phyloP scores from a whole-genome alignment of 257 asterid species.

The Linderniella brevidens region DNA sequence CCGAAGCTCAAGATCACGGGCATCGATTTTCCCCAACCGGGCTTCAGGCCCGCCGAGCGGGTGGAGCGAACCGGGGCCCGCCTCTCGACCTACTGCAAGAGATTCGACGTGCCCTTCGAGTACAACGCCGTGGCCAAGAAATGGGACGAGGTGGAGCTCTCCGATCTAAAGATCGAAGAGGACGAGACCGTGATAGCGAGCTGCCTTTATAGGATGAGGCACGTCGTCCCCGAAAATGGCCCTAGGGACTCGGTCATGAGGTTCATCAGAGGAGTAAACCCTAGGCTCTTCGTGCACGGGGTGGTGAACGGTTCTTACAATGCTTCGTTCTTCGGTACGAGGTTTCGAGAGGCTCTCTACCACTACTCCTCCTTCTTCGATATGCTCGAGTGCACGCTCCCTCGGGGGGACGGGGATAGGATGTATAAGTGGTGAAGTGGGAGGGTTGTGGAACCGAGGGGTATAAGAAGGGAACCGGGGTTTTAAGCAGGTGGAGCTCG shows the following conservation, averaged over 20 bases:
- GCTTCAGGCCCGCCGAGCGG: slow-evolving; percentile 42
- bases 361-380: slow-evolving; percentile 41
- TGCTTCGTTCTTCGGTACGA: slow-evolving; percentile 22
- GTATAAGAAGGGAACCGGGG: slow-evolving; percentile 43
- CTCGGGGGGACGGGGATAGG: slow-evolving; percentile 27
- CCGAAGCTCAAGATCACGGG: slow-evolving; percentile 44
- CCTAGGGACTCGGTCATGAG: slow-evolving; percentile 27
- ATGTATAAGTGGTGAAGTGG: slow-evolving; percentile 37
- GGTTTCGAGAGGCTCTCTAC: slow-evolving; percentile 30
- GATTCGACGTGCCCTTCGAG: slow-evolving; percentile 38
- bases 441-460: slow-evolving; percentile 41
- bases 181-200: slow-evolving; percentile 44
- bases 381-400: slow-evolving; percentile 37
- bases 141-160: slow-evolving; percentile 32
- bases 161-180: slow-evolving; percentile 39
- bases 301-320: slow-evolving; percentile 26
- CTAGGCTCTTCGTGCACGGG: slow-evolving; percentile 29
- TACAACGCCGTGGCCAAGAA: slow-evolving; percentile 43
- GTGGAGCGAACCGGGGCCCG: slow-evolving; percentile 46
- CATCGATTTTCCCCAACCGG: slow-evolving; percentile 51
- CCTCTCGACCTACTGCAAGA: slow-evolving; percentile 21
- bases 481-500: slow-evolving; percentile 22
- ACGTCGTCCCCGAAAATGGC: slow-evolving; percentile 30
- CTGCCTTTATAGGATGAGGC: slow-evolving; percentile 35
- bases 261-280: slow-evolving; percentile 22